Conservation (phyloP, 2,329 filamentous ascomycete species). For the Fusarium pseudograminearum region DNA sequence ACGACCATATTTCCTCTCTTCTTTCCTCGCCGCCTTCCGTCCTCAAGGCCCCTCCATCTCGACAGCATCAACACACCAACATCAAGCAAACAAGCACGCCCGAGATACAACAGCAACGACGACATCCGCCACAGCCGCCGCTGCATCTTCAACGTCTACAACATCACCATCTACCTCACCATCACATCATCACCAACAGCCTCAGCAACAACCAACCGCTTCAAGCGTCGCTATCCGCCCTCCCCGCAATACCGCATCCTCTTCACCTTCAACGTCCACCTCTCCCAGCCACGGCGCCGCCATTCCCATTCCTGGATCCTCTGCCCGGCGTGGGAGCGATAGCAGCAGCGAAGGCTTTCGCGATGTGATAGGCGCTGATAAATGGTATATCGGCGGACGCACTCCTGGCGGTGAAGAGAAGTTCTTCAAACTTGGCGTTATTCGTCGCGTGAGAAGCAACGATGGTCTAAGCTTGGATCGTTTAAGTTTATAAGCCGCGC, state of each 20-base stretch:
- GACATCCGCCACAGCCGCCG: slow-evolving; percentile 37
- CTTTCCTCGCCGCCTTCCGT: slow-evolving; percentile 68
- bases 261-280: slow-evolving; percentile 31
- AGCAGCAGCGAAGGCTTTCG: slow-evolving; percentile 81
- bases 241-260: slow-evolving; percentile 40
- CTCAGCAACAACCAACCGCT: slow-evolving; percentile 44
- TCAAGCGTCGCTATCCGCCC: slow-evolving; percentile 50
- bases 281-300: slow-evolving; percentile 42
- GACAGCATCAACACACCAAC: slow-evolving; percentile 46
- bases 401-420: slow-evolving; percentile 82
- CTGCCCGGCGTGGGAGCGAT: slow-evolving; percentile 75
- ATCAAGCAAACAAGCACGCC: slow-evolving; percentile 54
- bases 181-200: slow-evolving; percentile 40
- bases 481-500: slow-evolving; percentile 72
- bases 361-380: slow-evolving; percentile 77
- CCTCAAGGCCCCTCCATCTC: slow-evolving; percentile 55
- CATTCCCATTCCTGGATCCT: slow-evolving; percentile 57
- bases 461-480: slow-evolving; percentile 81
- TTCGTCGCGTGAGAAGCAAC: slow-evolving; percentile 77
- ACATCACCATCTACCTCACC: slow-evolving; percentile 41
- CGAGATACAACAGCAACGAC: slow-evolving; percentile 42
- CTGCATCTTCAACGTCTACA: slow-evolving; percentile 41
- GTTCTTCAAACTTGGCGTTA: slow-evolving; percentile 84
- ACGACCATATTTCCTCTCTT: slow-evolving; percentile 67
- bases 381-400: slow-evolving; percentile 84